Evolutionary conservation across 1,139 yeast genomes (phyloP), one percentile per base, ranked within the genome.

Genomic region (Spencermartinsiella ligniputridi): DNA sequence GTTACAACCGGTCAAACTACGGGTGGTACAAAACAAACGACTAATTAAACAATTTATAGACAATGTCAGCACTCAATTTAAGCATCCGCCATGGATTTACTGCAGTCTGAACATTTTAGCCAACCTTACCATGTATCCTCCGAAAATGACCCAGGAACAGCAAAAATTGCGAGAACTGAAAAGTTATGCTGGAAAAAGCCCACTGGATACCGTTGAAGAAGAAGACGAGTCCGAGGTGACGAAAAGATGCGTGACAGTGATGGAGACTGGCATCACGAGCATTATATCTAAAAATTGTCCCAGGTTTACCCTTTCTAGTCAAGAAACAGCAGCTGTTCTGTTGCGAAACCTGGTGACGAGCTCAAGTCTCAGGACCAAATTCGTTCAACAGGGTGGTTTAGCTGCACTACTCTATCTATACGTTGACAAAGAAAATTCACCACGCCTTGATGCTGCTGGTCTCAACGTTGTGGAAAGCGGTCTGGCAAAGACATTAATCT

Each of bases 371-470:
- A 51, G 68, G 2, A 48, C 58, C n/a, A 47, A 48, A 2, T 54
- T 63, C 35, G 58, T 56, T 8, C 59, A 60, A 24, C 66, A 68
- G 43, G 72, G 73, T 3, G 71, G 68, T 2, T 53, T 63, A 27
- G 58, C 68, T 1, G 58, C 63, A 4, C 47, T 64, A 18, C 46
- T 65, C 11, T 65, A 60, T 43, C 50, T 66, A 16, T 51, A 60
- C 38, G 45, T 55, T 18, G 50, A 46, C 3, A 41, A 40, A 33
- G 37, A 40, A 32, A 34, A 27, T 37, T 41, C 29, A 24, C 21
- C 46, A 4, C 41, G 39, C n/a, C 33, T 49, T 15, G 57, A 53
- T 34, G 52, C 47, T 3, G 40, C 43, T 24, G 43, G 51, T 37
- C 43, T 40, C 34, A 40, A 51, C 15, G 48, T 57, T 13, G 69